These are phyloP conservation scores for Pythium biforme DNA, from an alignment of 352 stramenopile species.

Conservation along the genomic window DNA sequence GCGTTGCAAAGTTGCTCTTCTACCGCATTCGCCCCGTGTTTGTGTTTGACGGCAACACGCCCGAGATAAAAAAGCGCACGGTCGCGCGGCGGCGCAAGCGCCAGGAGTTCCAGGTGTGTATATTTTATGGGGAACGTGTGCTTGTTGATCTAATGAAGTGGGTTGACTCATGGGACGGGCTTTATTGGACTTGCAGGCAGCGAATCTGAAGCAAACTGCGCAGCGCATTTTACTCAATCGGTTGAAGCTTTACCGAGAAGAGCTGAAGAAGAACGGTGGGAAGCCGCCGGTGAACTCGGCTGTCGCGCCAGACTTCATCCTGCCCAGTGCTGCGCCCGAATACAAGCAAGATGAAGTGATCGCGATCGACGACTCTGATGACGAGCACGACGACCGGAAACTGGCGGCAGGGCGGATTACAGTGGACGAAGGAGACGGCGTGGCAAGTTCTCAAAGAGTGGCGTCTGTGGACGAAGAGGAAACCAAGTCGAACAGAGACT, in stretches of 20 bases:
- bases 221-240: conserved; percentile 95
- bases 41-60: conserved; percentile 98
- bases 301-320: conserved; percentile 53
- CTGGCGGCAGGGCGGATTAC: neutral
- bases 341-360: conserved; percentile 18
- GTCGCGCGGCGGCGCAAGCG: conserved; percentile 58
- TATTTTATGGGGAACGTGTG: too few species aligned
- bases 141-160: neutral
- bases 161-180: neutral
- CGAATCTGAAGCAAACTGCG: conserved; percentile 90
- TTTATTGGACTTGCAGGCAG: conserved; percentile 31
- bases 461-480: conserved; percentile 6
- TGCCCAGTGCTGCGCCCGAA: conserved; percentile 28
- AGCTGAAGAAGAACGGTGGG: conserved; percentile 61
- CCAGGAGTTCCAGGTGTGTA: conserved; percentile 56
- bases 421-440: neutral
- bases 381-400: conserved; percentile 11
- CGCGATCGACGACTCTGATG: conserved; percentile 21
- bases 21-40: conserved; percentile 97
- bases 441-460: neutral
- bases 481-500: conserved; percentile 23
- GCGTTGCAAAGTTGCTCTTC: conserved; percentile 94
- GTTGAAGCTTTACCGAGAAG: conserved; percentile 57
- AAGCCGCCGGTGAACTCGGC: conserved; percentile 32
- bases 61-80: conserved; percentile 94